phyloP scores from a whole-genome alignment of 345 rosid genomes.

The Diplotaxis tenuifolia region DNA sequence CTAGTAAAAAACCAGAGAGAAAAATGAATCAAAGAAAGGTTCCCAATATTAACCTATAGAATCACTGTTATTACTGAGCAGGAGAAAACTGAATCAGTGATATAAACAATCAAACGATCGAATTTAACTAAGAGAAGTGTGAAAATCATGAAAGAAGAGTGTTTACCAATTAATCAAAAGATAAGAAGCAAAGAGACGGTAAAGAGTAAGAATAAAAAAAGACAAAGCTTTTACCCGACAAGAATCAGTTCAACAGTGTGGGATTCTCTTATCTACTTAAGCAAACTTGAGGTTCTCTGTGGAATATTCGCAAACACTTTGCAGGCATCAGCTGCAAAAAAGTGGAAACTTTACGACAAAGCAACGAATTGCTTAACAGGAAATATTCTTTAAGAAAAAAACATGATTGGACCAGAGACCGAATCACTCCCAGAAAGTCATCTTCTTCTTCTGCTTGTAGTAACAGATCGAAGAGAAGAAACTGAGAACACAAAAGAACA shows the following conservation, averaged over 20 bases:
- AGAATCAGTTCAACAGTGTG: slow-evolving; percentile 13
- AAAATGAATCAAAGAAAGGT: not conserved
- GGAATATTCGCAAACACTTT: slow-evolving; percentile 32
- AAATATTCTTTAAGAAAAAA: not conserved
- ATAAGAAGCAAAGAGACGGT: not conserved
- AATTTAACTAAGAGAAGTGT: not conserved
- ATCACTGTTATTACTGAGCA: no score
- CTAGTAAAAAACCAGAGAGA: not conserved
- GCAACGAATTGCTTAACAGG: slow-evolving; percentile 20
- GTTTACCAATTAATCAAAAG: not conserved
- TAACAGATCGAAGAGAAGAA: not conserved
- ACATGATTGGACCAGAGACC: not conserved
- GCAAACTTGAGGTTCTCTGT: slow-evolving; percentile 20
- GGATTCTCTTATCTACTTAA: slow-evolving; percentile 1
- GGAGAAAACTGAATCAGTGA: no score
- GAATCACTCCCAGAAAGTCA: not conserved
- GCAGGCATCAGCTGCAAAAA: slow-evolving; percentile 10
- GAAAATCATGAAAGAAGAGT: not conserved
- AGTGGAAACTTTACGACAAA: slow-evolving; percentile 12
- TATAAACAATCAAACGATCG: no score
- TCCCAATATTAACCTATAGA: no score
- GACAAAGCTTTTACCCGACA: slow-evolving; percentile 14
- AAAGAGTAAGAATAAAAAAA: slow-evolving; percentile 9
- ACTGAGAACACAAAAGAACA: not conserved
- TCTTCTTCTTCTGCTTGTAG: not conserved